Evolutionary conservation across 2,329 filamentous ascomycete species (phyloP).

Genomic region (Fusarium concolor): DNA sequence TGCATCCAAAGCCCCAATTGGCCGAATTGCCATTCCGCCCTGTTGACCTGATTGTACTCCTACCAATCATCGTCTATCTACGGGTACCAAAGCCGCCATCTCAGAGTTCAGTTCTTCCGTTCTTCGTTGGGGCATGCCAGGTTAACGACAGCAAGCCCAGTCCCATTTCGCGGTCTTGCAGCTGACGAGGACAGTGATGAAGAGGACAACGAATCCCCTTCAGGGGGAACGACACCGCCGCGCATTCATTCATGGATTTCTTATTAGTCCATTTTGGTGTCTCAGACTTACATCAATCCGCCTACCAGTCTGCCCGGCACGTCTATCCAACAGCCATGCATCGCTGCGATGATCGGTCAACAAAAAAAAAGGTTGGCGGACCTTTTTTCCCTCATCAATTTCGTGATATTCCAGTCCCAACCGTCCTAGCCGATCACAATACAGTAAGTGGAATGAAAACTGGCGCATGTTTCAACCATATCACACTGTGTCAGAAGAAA

Average conservation of each 20-base stretch:
- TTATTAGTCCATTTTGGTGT: constrained; percentile 5
- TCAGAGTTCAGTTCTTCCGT: constrained; percentile 29
- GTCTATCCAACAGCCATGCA: constrained; percentile 18
- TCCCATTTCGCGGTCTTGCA: constrained; percentile 24
- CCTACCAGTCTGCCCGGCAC: constrained; percentile 38
- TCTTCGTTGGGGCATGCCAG: not conserved
- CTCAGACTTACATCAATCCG: constrained; percentile 21
- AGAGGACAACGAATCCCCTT: constrained; percentile 27
- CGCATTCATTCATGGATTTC: constrained; percentile 24
- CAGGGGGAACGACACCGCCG: constrained; percentile 1
- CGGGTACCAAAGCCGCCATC: constrained; percentile 38
- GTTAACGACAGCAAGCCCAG: constrained; percentile 31
- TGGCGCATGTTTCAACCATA: constrained; percentile 3
- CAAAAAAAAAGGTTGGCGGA: constrained; percentile 14
- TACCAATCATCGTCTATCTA: constrained; percentile 21
- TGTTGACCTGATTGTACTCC: constrained; percentile 21
- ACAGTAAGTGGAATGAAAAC: constrained; percentile 20
- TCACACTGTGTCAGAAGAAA: constrained; percentile 38
- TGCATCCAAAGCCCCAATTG: constrained; percentile 31
- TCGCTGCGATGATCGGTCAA: constrained; percentile 27
- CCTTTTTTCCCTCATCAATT: constrained; percentile 17
- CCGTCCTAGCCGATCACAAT: constrained; percentile 23
- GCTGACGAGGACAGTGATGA: constrained; percentile 40
- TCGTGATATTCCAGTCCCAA: constrained; percentile 20
- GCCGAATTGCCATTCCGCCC: constrained; percentile 24